Evolutionary conservation across 2,329 filamentous ascomycete genomes (phyloP).

Genomic region (Samsoniella hepiali): DNA sequence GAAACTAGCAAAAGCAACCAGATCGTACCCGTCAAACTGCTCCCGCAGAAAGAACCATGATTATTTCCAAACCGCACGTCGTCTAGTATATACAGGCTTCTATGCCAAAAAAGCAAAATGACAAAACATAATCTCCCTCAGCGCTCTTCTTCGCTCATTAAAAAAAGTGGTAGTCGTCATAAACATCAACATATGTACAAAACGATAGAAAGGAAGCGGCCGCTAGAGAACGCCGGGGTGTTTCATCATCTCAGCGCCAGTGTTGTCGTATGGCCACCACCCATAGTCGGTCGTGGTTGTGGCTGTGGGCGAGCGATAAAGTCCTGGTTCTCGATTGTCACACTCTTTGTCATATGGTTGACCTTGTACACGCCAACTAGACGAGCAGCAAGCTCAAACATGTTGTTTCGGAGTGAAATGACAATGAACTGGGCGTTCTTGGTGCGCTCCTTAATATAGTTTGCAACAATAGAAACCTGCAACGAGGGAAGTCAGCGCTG

Average conservation of each 20-base stretch:
- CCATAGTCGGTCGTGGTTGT: conserved; percentile 28
- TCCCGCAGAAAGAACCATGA: not conserved
- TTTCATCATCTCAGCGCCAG: conserved; percentile 33
- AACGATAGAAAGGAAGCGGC: conserved; percentile 4
- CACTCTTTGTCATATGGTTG: conserved; percentile 96
- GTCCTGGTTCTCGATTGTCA: conserved; percentile 82
- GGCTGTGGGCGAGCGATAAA: conserved; percentile 53
- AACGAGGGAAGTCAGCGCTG: not conserved
- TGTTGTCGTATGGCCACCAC: conserved; percentile 33
- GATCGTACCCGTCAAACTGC: not conserved
- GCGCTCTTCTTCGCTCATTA: conserved; percentile 10
- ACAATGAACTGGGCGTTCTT: conserved; percentile 99
- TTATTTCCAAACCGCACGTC: conserved; percentile 3
- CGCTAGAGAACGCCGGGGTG: not conserved
- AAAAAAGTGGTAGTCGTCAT: conserved; percentile 11
- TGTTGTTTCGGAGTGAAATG: conserved; percentile 96
- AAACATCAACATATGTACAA: conserved; percentile 19
- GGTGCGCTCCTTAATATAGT: conserved; percentile 98
- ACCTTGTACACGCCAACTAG: conserved; percentile 99
- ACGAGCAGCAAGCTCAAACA: conserved; percentile 97
- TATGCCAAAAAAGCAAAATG: conserved; percentile 2
- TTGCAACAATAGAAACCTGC: conserved; percentile 93
- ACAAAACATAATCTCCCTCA: not conserved
- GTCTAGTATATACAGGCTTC: not conserved
- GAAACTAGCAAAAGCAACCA: conserved; percentile 6